phyloP scores from a whole-genome alignment of 768 basidiomycete genomes.

The Amanita phalloides region DNA sequence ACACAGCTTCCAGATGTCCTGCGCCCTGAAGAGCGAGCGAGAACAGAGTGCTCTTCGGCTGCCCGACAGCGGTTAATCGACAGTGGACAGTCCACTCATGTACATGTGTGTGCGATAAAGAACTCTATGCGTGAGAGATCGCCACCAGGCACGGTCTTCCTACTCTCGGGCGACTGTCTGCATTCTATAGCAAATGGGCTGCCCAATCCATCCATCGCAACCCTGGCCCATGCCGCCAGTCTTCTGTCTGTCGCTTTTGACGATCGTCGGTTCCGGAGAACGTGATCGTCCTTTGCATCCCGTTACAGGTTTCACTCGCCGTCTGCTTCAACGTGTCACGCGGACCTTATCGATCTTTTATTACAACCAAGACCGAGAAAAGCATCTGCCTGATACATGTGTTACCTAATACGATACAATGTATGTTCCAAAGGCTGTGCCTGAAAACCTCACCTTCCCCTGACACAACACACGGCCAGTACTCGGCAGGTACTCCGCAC shows the following conservation, averaged over 20 bases:
- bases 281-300: neutral
- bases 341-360: neutral
- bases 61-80: neutral
- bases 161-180: neutral
- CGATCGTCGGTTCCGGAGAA: conserved; percentile 5
- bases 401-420: neutral
- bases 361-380: neutral
- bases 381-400: neutral
- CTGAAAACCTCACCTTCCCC: neutral
- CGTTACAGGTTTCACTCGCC: neutral
- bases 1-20: neutral
- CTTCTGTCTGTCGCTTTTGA: neutral
- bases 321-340: neutral
- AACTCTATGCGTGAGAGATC: neutral
- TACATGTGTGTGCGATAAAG: neutral
- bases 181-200: neutral
- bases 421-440: neutral
- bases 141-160: neutral
- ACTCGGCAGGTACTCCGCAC: no score
- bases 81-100: neutral
- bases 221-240: neutral
- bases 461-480: neutral
- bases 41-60: neutral
- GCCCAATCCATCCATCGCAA: neutral
- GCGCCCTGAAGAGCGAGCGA: neutral